phyloP scores from a whole-genome alignment of 768 basidiomycete species.

The Paxillus rubicundulus region DNA sequence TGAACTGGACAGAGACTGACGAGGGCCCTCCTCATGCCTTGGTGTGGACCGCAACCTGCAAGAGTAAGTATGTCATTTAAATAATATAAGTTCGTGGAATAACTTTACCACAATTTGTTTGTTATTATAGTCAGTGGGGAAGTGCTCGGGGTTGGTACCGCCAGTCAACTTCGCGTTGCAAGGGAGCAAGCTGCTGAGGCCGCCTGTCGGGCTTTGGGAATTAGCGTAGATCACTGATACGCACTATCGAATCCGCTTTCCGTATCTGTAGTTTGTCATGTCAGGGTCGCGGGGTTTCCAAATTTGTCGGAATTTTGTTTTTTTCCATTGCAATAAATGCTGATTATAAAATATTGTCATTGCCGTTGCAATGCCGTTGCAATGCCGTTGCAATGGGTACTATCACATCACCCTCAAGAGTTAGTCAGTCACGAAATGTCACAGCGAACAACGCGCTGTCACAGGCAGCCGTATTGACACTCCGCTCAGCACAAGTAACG shows the following conservation, averaged over 20 bases:
- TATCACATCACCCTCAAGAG: too few species aligned
- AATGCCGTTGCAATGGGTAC: too few species aligned
- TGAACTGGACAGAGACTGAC: constrained; percentile 42
- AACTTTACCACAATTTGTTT: constrained; percentile 1
- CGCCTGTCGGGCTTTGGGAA: constrained; percentile 37
- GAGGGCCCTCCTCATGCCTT: constrained; percentile 42
- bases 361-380: too few species aligned
- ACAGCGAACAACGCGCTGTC: too few species aligned
- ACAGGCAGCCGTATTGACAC: too few species aligned
- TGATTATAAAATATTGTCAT: too few species aligned
- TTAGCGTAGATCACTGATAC: constrained; percentile 13
- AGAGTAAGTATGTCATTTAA: constrained; percentile 39
- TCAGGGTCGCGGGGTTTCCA: constrained; percentile 27
- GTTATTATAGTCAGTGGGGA: constrained; percentile 42
- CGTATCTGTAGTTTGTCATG: too few species aligned
- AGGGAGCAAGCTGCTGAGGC: constrained; percentile 47
- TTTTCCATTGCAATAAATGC: too few species aligned
- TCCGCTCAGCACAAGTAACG: too few species aligned
- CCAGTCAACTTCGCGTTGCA: constrained; percentile 42
- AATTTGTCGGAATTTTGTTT: constrained; percentile 5
- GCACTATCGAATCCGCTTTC: too few species aligned
- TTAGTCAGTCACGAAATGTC: too few species aligned
- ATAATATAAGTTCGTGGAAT: neutral
- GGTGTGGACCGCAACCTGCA: constrained; percentile 56
- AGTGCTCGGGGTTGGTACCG: constrained; percentile 46